These are phyloP conservation scores for Globisporangium sylvaticum DNA, from an alignment of 352 stramenopile species.

Conservation along the genomic window DNA sequence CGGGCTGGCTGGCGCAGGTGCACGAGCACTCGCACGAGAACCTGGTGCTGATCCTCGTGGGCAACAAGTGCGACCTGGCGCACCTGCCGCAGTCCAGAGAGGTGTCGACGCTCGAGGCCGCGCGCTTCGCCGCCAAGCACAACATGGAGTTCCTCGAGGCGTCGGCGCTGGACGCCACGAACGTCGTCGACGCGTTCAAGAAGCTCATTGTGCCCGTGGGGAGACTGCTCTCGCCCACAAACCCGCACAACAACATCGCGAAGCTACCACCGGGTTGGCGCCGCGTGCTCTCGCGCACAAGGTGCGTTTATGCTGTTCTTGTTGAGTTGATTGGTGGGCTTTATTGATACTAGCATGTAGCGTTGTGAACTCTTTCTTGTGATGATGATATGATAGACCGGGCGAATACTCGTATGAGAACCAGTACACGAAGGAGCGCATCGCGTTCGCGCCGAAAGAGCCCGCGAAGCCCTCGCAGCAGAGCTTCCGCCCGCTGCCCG, in stretches of 20 bases:
- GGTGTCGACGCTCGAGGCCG: slow-evolving; percentile 84
- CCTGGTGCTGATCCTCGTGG: slow-evolving; percentile 79
- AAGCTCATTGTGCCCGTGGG: slow-evolving; percentile 85
- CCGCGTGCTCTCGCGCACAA: slow-evolving; percentile 74
- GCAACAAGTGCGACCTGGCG: slow-evolving; percentile 87
- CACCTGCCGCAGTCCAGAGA: slow-evolving; percentile 71
- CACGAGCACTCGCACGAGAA: slow-evolving; percentile 82
- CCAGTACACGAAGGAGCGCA: slow-evolving; percentile 87
- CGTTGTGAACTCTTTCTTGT: no score
- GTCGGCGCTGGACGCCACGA: slow-evolving; percentile 79
- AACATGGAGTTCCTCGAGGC: slow-evolving; percentile 87
- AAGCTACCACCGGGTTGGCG: slow-evolving; percentile 68
- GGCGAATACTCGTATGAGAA: slow-evolving; percentile 88
- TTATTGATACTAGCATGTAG: no score
- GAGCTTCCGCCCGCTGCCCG: slow-evolving; percentile 48
- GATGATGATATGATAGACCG: slow-evolving; percentile 29
- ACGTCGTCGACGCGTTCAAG: slow-evolving; percentile 87
- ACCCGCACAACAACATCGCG: slow-evolving; percentile 50
- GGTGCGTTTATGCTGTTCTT: no score
- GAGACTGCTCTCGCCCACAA: slow-evolving; percentile 62
- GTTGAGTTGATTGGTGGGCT: no score
- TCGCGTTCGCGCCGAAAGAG: slow-evolving; percentile 83
- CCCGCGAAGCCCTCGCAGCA: slow-evolving; percentile 84
- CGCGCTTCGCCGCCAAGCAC: slow-evolving; percentile 73
- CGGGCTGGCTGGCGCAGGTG: slow-evolving; percentile 72